phyloP scores from a whole-genome alignment of 768 basidiomycete species.

The Auriscalpium microsporum region DNA sequence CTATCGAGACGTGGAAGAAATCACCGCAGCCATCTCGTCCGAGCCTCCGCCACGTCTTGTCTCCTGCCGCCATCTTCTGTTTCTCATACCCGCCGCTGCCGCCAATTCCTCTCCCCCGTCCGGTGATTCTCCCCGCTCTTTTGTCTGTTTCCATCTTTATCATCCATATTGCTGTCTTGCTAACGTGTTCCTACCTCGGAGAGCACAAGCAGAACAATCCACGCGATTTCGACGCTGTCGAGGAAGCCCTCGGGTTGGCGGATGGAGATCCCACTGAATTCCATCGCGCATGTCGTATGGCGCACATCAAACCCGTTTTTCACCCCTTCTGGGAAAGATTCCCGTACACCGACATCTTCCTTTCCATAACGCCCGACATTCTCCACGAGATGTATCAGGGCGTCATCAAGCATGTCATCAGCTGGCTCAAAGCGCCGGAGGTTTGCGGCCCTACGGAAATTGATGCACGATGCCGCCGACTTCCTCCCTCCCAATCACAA shows the following conservation, averaged over 20 bases:
- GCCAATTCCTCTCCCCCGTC: too few species aligned
- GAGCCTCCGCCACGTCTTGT: too few species aligned
- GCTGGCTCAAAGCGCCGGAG: conserved; percentile 16
- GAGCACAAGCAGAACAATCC: not conserved
- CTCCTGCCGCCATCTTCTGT: too few species aligned
- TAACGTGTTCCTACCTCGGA: too few species aligned
- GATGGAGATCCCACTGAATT: not conserved
- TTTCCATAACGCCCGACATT: conserved; percentile 20
- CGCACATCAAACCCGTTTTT: conserved; percentile 15
- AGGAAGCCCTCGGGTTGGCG: not conserved
- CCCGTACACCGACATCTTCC: conserved; percentile 19
- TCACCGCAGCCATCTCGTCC: too few species aligned
- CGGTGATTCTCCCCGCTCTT: too few species aligned
- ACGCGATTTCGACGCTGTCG: not conserved
- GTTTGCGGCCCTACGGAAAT: conserved; percentile 10
- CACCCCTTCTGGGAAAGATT: conserved; percentile 21
- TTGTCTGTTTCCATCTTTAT: too few species aligned
- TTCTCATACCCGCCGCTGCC: too few species aligned
- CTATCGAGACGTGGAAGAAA: too few species aligned
- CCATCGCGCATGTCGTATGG: conserved; percentile 5
- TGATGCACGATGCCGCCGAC: conserved; percentile 11
- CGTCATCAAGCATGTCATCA: conserved; percentile 20
- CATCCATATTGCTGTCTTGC: too few species aligned
- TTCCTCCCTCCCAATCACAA: conserved; percentile 20
- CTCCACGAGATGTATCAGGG: conserved; percentile 25